These are phyloP conservation scores for Naganishia randhawae DNA, from an alignment of 768 basidiomycete species.

Conservation along the genomic window DNA sequence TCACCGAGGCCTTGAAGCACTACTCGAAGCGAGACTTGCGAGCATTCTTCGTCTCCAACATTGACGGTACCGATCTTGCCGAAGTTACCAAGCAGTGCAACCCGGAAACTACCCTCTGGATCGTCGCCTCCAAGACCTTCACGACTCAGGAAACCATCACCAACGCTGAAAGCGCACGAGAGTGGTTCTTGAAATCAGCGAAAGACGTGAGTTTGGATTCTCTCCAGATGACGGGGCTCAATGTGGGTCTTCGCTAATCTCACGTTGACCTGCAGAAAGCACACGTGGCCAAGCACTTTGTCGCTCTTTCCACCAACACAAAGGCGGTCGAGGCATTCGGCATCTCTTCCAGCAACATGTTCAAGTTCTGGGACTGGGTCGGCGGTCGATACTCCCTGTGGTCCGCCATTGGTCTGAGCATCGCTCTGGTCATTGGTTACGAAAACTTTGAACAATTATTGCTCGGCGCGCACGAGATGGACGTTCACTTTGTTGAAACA, in stretches of 20 bases:
- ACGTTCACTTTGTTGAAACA: conserved; percentile 88
- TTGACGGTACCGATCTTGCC: conserved; percentile 94
- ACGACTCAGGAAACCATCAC: conserved; percentile 99
- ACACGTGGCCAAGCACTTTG: conserved; percentile 98
- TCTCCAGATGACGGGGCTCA: neutral
- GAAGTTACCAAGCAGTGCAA: conserved; percentile 77
- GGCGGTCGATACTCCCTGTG: conserved; percentile 97
- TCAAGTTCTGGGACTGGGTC: conserved; percentile 99
- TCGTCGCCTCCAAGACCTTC: conserved; percentile 98
- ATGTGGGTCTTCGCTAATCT: neutral
- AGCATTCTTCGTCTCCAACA: conserved; percentile 89
- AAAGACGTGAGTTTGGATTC: conserved; percentile 63
- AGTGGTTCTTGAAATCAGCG: conserved; percentile 85
- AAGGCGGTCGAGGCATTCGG: conserved; percentile 89
- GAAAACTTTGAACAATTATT: conserved; percentile 88
- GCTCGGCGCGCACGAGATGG: conserved; percentile 93
- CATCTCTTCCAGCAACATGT: conserved; percentile 89
- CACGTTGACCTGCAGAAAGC: conserved; percentile 55
- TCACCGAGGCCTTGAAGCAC: conserved; percentile 90
- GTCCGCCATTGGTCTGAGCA: conserved; percentile 95
- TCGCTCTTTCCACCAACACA: conserved; percentile 94
- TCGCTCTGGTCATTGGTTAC: conserved; percentile 86
- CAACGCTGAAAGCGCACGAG: conserved; percentile 87
- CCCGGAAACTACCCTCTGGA: conserved; percentile 90
- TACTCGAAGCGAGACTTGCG: conserved; percentile 86